Conservation (phyloP, 2,329 filamentous ascomycete species). For the Penicillium concentricum region DNA sequence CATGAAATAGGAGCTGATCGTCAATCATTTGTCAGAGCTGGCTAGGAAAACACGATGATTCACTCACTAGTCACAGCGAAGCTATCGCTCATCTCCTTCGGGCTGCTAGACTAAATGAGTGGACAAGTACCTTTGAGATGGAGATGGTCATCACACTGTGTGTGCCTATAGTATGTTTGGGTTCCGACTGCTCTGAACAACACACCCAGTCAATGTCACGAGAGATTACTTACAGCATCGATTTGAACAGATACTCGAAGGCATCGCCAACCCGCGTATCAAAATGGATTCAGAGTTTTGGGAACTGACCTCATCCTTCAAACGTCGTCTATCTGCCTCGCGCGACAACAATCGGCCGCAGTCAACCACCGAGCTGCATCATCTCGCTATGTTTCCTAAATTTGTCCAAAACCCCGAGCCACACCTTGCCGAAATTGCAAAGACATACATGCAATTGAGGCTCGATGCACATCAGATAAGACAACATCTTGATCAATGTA, state of each 20-base stretch:
- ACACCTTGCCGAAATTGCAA: conserved; percentile 15
- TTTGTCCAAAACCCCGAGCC: conserved; percentile 14
- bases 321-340: not conserved
- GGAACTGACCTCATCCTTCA: conserved; percentile 6
- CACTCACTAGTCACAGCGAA: conserved; percentile 17
- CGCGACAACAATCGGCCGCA: not conserved
- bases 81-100: conserved; percentile 23
- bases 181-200: not conserved
- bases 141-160: conserved; percentile 22
- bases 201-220: not conserved
- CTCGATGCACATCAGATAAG: conserved; percentile 14
- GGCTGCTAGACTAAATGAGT: conserved; percentile 14
- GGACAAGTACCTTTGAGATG: conserved; percentile 16
- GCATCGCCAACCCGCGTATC: conserved; percentile 21
- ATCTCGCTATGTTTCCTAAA: conserved; percentile 15
- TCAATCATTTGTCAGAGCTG: conserved; percentile 18
- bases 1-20: not conserved
- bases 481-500: conserved; percentile 2
- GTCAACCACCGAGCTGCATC: conserved; percentile 1
- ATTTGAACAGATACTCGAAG: conserved; percentile 20
- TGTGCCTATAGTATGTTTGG: conserved; percentile 22
- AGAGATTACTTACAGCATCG: not conserved
- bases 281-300: conserved; percentile 20
- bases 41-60: conserved; percentile 20
- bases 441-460: conserved; percentile 16